These are phyloP conservation scores for Malus sylvestris DNA, from an alignment of 306 rosid species.

Conservation along the genomic window DNA sequence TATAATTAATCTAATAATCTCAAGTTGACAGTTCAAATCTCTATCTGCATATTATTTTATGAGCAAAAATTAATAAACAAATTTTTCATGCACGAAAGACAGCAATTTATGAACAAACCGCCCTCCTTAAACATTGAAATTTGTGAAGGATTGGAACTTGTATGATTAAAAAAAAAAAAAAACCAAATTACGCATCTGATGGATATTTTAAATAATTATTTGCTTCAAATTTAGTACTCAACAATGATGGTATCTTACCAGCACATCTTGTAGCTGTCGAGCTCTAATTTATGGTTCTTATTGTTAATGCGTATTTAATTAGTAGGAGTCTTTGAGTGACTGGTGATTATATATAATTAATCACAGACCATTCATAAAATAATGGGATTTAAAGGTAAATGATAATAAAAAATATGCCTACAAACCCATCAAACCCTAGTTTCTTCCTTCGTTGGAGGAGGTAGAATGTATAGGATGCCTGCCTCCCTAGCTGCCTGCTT, in stretches of 20 bases:
- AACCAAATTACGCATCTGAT: neutral
- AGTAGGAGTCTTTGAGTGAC: constrained; percentile 1
- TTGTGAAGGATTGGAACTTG: neutral
- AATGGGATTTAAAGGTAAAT: neutral
- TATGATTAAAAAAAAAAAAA: too few relatives aligned
- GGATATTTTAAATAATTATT: neutral
- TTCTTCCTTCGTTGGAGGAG: too few relatives aligned
- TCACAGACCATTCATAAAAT: constrained; percentile 9
- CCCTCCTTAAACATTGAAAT: neutral
- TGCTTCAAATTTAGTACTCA: neutral
- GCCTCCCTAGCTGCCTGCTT: neutral
- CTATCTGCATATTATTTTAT: neutral
- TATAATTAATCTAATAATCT: neutral
- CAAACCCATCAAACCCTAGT: neutral
- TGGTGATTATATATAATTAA: neutral
- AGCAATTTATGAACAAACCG: neutral
- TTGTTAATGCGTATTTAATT: neutral
- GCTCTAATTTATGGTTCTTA: neutral
- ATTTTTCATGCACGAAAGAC: neutral
- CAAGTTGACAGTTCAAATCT: neutral
- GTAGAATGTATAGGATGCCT: neutral
- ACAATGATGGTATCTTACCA: neutral
- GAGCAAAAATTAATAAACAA: neutral
- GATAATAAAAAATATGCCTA: neutral
- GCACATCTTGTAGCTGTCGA: neutral